phyloP scores from a whole-genome alignment of 2,329 filamentous ascomycete species.

The Biscogniauxia sp. region DNA sequence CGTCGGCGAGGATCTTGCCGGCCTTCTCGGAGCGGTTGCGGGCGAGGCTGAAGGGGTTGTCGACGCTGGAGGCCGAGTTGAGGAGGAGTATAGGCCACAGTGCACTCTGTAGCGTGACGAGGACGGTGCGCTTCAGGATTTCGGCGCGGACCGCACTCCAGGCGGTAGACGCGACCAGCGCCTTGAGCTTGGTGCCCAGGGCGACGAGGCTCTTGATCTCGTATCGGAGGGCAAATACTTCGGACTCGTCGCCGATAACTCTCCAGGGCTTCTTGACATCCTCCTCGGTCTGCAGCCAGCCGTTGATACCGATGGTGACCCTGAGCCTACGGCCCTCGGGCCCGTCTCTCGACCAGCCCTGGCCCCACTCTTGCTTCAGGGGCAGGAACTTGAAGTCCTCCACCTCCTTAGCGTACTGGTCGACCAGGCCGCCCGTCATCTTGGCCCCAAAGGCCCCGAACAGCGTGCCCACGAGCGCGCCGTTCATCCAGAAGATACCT shows the following conservation, averaged over 20 bases:
- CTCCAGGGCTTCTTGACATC: slow-evolving; percentile 81
- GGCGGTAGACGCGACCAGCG: slow-evolving; percentile 70
- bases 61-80: slow-evolving; percentile 65
- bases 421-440: slow-evolving; percentile 78
- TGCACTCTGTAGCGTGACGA: slow-evolving; percentile 65
- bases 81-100: slow-evolving; percentile 69
- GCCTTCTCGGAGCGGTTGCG: slow-evolving; percentile 77
- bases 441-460: slow-evolving; percentile 88
- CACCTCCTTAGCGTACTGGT: slow-evolving; percentile 82
- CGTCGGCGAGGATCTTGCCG: slow-evolving; percentile 68
- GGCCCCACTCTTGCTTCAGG: slow-evolving; percentile 50
- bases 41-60: slow-evolving; percentile 80
- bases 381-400: slow-evolving; percentile 80
- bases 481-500: slow-evolving; percentile 81
- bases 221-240: slow-evolving; percentile 82
- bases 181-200: slow-evolving; percentile 70
- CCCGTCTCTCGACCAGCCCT: slow-evolving; percentile 28
- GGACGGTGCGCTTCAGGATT: slow-evolving; percentile 69
- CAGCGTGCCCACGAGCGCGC: slow-evolving; percentile 78
- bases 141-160: slow-evolving; percentile 73
- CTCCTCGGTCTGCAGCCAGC: slow-evolving; percentile 74
- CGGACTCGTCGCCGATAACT: slow-evolving; percentile 66
- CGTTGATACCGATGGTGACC: slow-evolving; percentile 82
- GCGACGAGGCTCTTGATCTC: slow-evolving; percentile 76
- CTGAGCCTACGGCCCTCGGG: slow-evolving; percentile 55